A percentile compares a stretch with the other conserved stretches of the same genome.
Conservation (phyloP, 2,329 filamentous ascomycete species). For the Simplicillium aogashimaense region DNA sequence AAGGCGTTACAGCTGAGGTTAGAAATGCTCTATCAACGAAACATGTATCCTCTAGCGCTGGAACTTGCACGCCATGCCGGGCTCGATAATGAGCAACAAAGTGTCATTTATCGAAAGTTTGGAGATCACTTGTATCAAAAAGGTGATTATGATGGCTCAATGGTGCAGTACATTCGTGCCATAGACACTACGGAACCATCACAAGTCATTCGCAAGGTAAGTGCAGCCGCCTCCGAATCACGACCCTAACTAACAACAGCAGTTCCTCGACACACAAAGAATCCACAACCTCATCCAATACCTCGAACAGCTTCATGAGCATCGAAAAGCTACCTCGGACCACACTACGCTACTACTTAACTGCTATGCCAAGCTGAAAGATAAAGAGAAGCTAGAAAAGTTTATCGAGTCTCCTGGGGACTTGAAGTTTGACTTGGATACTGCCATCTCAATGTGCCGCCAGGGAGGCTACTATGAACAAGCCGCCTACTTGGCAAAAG, state of each 20-base stretch:
- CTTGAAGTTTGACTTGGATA: slow-evolving; percentile 93
- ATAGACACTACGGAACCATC: slow-evolving; percentile 96
- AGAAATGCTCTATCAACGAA: slow-evolving; percentile 87
- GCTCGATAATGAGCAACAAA: slow-evolving; percentile 71
- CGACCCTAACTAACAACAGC: slow-evolving; percentile 14
- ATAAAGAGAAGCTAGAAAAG: slow-evolving; percentile 88
- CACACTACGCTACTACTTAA: slow-evolving; percentile 92
- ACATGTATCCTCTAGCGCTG: slow-evolving; percentile 84
- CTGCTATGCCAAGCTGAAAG: slow-evolving; percentile 96
- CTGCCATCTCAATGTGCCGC: slow-evolving; percentile 92
- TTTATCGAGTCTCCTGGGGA: slow-evolving; percentile 96
- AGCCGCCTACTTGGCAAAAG: slow-evolving; percentile 87
- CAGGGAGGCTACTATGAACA: slow-evolving; percentile 97
- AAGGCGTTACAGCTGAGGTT: slow-evolving; percentile 84
- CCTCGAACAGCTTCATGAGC: slow-evolving; percentile 89
- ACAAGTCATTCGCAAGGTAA: slow-evolving; percentile 84
- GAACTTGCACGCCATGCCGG: slow-evolving; percentile 86
- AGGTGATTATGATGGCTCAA: slow-evolving; percentile 93
- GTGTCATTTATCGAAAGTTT: slow-evolving; percentile 85
- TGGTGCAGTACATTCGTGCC: slow-evolving; percentile 94
- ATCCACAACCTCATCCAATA: slow-evolving; percentile 98
- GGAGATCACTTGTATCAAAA: slow-evolving; percentile 93
- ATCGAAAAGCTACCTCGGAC: slow-evolving; percentile 84
- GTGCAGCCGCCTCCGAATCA: not conserved
- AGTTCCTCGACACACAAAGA: slow-evolving; percentile 92